Evolutionary conservation across 192 early-diverging fungal species (phyloP).

Genomic region (Chytriomyces sp.): DNA sequence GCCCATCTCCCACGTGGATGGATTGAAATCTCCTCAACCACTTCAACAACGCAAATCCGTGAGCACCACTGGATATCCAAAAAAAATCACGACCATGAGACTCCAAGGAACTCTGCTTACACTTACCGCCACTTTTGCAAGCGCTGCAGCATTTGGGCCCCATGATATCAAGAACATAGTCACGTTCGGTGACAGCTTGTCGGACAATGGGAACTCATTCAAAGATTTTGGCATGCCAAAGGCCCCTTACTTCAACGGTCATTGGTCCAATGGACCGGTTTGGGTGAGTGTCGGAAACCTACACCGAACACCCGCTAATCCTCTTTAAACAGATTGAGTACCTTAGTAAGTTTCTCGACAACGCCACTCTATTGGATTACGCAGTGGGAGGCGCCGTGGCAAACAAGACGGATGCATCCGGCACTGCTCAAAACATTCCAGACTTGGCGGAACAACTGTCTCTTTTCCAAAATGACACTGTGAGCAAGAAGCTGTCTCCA

Average conservation of each 20-base stretch:
- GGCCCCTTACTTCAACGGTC: constrained; percentile 41
- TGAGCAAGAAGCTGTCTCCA: neutral
- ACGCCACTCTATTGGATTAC: constrained; percentile 31
- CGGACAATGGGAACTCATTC: neutral
- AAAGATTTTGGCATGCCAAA: constrained; percentile 11
- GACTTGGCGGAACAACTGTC: neutral
- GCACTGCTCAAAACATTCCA: neutral
- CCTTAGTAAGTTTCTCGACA: constrained; percentile 22
- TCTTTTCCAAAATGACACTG: neutral
- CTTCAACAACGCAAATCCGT: no score
- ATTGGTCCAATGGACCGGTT: constrained; percentile 51
- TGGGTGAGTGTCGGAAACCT: no score
- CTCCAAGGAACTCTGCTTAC: no score
- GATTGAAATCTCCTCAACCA: no score
- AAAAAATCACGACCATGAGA: no score
- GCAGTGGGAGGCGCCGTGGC: constrained; percentile 50
- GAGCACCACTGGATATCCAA: no score
- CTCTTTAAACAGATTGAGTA: no score
- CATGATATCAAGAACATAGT: no score
- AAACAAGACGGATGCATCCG: neutral
- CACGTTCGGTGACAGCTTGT: constrained; percentile 1
- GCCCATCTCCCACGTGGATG: no score
- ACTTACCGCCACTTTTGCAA: no score
- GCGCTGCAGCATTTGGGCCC: no score
- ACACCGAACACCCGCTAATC: no score